Evolutionary conservation across 1,284 basidiomycete genomes (phyloP).

Genomic region (Cutaneotrichosporon cyanovorans): DNA sequence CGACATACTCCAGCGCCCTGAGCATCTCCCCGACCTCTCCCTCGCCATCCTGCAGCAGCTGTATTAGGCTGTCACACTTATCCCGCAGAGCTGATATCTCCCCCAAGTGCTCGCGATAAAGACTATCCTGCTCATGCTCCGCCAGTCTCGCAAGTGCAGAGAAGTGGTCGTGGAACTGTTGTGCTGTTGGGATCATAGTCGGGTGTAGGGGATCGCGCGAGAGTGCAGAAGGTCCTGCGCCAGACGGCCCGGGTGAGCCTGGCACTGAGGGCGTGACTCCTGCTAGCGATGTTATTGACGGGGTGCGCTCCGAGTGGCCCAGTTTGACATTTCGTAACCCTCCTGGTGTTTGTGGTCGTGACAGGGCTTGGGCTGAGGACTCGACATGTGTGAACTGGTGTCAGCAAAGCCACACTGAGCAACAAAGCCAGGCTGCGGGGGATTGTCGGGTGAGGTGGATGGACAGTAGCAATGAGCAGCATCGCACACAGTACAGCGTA

Average conservation of each 20-base stretch:
- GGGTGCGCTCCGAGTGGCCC: constrained; percentile 4
- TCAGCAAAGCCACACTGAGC: not conserved
- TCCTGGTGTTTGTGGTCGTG: constrained; percentile 28
- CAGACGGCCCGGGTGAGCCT: constrained; percentile 6
- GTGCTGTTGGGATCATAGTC: constrained; percentile 67
- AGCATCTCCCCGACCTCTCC: constrained; percentile 69
- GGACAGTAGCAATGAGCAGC: too few species aligned
- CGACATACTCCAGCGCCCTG: constrained; percentile 71
- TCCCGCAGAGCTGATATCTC: constrained; percentile 64
- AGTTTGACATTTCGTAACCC: not conserved
- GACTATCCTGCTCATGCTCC: constrained; percentile 80
- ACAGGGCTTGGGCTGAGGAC: constrained; percentile 20
- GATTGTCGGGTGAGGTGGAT: too few species aligned
- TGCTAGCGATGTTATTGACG: constrained; percentile 8
- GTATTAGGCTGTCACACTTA: constrained; percentile 63
- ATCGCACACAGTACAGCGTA: too few species aligned
- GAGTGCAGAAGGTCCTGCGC: not conserved
- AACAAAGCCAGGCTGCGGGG: too few species aligned
- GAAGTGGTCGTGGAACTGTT: constrained; percentile 94
- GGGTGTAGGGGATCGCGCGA: constrained; percentile 34
- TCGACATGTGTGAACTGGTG: constrained; percentile 22
- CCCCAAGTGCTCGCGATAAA: constrained; percentile 73
- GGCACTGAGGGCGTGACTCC: constrained; percentile 17
- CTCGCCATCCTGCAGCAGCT: constrained; percentile 63
- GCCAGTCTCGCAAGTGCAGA: constrained; percentile 75